A percentile compares a stretch with the other conserved stretches of the same genome.
These are phyloP conservation scores for Chaetomium fimeti DNA, from an alignment of 495 filamentous ascomycete genomes.

Conservation along the genomic window DNA sequence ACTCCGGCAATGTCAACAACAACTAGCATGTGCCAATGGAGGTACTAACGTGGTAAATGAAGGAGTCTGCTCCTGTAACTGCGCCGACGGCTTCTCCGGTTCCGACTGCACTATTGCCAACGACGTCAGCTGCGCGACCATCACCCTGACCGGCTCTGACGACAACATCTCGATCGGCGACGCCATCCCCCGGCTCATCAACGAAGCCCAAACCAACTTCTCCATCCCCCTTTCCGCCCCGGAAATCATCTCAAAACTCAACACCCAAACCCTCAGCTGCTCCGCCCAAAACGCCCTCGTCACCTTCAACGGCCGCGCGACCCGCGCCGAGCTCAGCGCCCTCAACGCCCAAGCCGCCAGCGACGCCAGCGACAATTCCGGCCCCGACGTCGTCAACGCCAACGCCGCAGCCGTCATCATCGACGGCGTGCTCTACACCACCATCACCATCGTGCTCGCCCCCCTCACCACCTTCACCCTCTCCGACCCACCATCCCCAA, in stretches of 20 bases:
- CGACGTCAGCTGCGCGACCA: conserved; percentile 69
- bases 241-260: conserved; percentile 73
- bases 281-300: conserved; percentile 80
- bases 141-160: conserved; percentile 52
- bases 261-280: conserved; percentile 69
- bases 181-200: conserved; percentile 70
- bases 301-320: conserved; percentile 63
- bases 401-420: conserved; percentile 33
- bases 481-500: conserved; percentile 16
- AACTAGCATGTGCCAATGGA: conserved; percentile 69
- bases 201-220: conserved; percentile 63
- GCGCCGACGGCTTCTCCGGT: conserved; percentile 83
- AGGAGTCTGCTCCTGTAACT: conserved; percentile 77
- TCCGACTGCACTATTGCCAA: conserved; percentile 60
- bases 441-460: conserved; percentile 40
- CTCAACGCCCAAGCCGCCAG: conserved; percentile 16
- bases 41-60: conserved; percentile 68
- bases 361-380: conserved; percentile 16
- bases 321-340: conserved; percentile 27
- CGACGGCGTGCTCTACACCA: conserved; percentile 37
- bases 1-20: conserved; percentile 53
- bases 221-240: conserved; percentile 67
- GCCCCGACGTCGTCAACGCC: conserved; percentile 9
- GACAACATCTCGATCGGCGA: conserved; percentile 76
- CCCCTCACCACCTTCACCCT: conserved; percentile 38